These are phyloP conservation scores for Cairneyella variabilis DNA, from an alignment of 495 filamentous ascomycete species.

Conservation along the genomic window DNA sequence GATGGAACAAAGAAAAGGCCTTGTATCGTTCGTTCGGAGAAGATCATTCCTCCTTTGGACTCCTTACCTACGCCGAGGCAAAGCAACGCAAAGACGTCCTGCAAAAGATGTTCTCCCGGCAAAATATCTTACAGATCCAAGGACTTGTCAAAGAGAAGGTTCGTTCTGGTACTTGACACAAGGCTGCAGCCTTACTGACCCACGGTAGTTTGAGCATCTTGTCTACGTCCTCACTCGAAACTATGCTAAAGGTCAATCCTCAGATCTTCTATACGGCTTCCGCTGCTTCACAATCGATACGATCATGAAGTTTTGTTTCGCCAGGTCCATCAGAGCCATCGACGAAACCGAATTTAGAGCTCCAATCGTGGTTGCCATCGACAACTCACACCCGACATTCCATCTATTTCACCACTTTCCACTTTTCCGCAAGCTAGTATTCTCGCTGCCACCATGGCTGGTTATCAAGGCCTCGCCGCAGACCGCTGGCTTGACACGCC, in stretches of 20 bases:
- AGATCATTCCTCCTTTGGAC: conserved; percentile 34
- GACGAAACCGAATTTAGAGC: conserved; percentile 28
- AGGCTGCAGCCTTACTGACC: neutral
- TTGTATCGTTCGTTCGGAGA: conserved; percentile 34
- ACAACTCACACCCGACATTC: conserved; percentile 20
- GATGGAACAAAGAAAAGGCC: conserved; percentile 34
- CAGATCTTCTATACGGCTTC: conserved; percentile 33
- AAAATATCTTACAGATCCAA: conserved; percentile 30
- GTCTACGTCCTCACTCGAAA: conserved; percentile 21
- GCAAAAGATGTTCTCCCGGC: conserved; percentile 34
- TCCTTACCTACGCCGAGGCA: conserved; percentile 29
- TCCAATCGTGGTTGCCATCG: conserved; percentile 12
- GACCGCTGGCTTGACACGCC: conserved; percentile 6
- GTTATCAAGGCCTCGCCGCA: conserved; percentile 23
- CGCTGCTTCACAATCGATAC: conserved; percentile 37
- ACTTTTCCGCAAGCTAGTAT: conserved; percentile 26
- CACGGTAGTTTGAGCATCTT: conserved; percentile 24
- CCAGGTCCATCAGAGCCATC: conserved; percentile 28
- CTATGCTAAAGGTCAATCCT: conserved; percentile 3
- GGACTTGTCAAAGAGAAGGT: conserved; percentile 33
- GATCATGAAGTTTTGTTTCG: conserved; percentile 38
- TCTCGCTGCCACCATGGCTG: conserved; percentile 26
- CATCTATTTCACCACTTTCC: conserved; percentile 37
- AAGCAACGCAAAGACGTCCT: conserved; percentile 36
- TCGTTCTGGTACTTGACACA: neutral